Evolutionary conservation across 176 grass and related monocot genomes (phyloP).

Genomic region (Avena eriantha): DNA sequence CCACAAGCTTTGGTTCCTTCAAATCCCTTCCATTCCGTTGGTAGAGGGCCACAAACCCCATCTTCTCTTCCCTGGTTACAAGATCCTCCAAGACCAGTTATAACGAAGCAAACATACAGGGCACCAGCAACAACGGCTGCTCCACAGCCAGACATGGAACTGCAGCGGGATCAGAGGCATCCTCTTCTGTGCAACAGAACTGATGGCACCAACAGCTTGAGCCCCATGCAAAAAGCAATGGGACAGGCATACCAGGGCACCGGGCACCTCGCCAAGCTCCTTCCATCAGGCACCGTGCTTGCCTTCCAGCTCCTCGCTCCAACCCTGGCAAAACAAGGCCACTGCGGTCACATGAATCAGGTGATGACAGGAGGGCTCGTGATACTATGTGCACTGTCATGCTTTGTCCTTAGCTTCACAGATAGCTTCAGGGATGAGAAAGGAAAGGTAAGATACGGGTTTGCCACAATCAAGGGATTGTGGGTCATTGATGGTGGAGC

Average conservation of each 20-base stretch:
- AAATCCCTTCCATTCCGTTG: conserved; percentile 1
- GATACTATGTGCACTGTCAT: conserved; percentile 61
- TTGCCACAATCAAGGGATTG: conserved; percentile 64
- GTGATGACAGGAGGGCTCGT: conserved; percentile 61
- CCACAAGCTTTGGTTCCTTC: background rate
- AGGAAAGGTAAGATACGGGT: conserved; percentile 60
- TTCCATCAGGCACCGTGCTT: conserved; percentile 74
- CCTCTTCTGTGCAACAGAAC: conserved; percentile 54
- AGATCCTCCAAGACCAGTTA: conserved; percentile 6
- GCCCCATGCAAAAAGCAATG: conserved; percentile 57
- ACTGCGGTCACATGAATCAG: conserved; percentile 43
- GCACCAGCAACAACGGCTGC: conserved; percentile 27
- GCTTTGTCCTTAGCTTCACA: conserved; percentile 75
- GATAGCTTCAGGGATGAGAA: conserved; percentile 70
- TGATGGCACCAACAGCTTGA: conserved; percentile 34
- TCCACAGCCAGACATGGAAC: conserved; percentile 32
- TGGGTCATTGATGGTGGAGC: conserved; percentile 68
- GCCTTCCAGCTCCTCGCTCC: conserved; percentile 72
- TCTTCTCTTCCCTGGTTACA: conserved; percentile 28
- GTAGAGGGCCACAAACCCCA: background rate
- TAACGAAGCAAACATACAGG: conserved; percentile 5
- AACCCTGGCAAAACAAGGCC: conserved; percentile 56
- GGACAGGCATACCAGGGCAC: conserved; percentile 66
- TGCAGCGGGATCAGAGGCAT: conserved; percentile 46
- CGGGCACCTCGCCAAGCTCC: conserved; percentile 70